phyloP scores from a whole-genome alignment of 1,139 yeast species.

The Spencermartinsiella ligniputridi region DNA sequence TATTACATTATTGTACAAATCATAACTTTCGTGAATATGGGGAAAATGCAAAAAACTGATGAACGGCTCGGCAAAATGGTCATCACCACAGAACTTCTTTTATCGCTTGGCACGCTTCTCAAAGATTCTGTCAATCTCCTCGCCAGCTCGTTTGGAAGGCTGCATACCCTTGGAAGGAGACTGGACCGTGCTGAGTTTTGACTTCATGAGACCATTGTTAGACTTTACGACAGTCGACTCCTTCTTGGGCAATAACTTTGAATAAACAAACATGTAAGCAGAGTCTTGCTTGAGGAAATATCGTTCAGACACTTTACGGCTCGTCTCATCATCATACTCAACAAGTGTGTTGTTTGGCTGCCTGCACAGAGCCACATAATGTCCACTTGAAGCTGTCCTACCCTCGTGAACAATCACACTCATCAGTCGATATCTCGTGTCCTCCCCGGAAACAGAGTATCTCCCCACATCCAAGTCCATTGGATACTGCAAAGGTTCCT shows the following conservation, averaged over 20 bases:
- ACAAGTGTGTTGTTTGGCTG: constrained; percentile 88
- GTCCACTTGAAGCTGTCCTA: constrained; percentile 87
- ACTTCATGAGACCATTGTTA: not conserved
- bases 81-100: not conserved
- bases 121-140: constrained; percentile 29
- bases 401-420: constrained; percentile 94
- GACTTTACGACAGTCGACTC: constrained; percentile 14
- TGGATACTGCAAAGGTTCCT: constrained; percentile 80
- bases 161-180: too few species aligned
- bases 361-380: constrained; percentile 83
- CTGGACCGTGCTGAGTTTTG: not conserved
- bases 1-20: not conserved
- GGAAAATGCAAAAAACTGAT: not conserved
- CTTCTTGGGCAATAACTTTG: constrained; percentile 32
- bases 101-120: constrained; percentile 10
- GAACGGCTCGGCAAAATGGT: too few species aligned
- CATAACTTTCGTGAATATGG: constrained; percentile 3
- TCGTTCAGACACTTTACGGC: constrained; percentile 65
- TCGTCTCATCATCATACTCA: constrained; percentile 88
- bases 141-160: constrained; percentile 11
- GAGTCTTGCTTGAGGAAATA: constrained; percentile 68
- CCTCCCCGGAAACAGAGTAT: constrained; percentile 44
- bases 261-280: constrained; percentile 84
- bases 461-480: constrained; percentile 67
- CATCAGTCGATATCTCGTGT: constrained; percentile 66